Evolutionary conservation across 2,329 filamentous ascomycete species (phyloP).

Genomic region (Ploettnerulaceae sp.): DNA sequence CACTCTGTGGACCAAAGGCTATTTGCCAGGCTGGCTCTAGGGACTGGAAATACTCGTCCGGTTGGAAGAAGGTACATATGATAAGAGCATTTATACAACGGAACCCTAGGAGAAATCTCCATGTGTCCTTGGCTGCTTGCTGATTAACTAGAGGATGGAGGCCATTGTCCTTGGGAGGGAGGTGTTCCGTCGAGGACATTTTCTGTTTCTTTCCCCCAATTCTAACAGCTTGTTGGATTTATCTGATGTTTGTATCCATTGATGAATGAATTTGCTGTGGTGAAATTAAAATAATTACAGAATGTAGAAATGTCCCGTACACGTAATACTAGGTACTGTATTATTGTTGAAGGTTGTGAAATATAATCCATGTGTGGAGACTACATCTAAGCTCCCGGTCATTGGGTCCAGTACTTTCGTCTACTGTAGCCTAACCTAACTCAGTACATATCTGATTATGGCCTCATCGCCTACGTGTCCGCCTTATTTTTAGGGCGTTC

Average conservation of each 20-base stretch:
- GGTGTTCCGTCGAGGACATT: conserved; percentile 1
- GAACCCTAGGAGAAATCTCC: conserved; percentile 51
- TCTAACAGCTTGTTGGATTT: conserved; percentile 2
- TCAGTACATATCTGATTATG: too few species aligned
- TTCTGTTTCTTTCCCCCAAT: neutral
- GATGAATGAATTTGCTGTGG: too few species aligned
- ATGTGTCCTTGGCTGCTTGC: conserved; percentile 29
- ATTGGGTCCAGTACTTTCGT: too few species aligned
- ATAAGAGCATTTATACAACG: conserved; percentile 76
- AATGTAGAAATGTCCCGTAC: too few species aligned
- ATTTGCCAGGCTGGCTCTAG: conserved; percentile 91
- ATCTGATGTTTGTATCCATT: conserved; percentile 3
- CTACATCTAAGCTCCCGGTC: too few species aligned
- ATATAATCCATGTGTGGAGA: too few species aligned
- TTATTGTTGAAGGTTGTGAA: too few species aligned
- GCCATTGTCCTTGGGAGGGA: conserved; percentile 18
- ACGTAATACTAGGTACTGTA: too few species aligned
- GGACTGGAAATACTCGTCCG: conserved; percentile 95
- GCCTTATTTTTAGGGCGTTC: too few species aligned
- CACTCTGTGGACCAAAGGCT: conserved; percentile 70
- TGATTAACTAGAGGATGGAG: conserved; percentile 28
- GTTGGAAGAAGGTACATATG: conserved; percentile 90
- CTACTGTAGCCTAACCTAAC: too few species aligned
- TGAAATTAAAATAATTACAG: too few species aligned
- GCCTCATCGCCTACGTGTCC: too few species aligned